Conservation (phyloP, 495 filamentous ascomycete genomes). For the Trichocladium antarcticum region DNA sequence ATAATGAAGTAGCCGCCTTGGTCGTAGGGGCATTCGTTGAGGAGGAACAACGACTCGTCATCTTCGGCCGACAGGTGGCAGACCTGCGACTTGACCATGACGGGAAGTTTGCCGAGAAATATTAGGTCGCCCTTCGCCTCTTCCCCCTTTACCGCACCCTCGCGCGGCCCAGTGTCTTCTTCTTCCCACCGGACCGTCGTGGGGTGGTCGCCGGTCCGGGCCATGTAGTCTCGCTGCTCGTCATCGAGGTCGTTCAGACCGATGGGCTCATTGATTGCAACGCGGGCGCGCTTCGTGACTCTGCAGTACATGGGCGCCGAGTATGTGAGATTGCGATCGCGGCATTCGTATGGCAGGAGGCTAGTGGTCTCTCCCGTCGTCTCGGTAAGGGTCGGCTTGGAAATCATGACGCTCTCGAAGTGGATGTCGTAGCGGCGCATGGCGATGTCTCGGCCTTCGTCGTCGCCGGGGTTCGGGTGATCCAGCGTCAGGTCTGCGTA, state of each 20-base stretch:
- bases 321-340: slow-evolving; percentile 90
- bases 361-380: slow-evolving; percentile 73
- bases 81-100: slow-evolving; percentile 94
- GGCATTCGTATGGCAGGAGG: slow-evolving; percentile 83
- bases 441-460: slow-evolving; percentile 62
- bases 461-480: slow-evolving; percentile 61
- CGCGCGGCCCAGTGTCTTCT: slow-evolving; percentile 33
- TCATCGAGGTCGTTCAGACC: slow-evolving; percentile 50
- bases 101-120: slow-evolving; percentile 87
- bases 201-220: slow-evolving; percentile 37
- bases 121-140: slow-evolving; percentile 38
- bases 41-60: slow-evolving; percentile 69
- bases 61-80: slow-evolving; percentile 73
- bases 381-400: slow-evolving; percentile 79
- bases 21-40: slow-evolving; percentile 95
- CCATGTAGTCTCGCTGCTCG: slow-evolving; percentile 44
- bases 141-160: slow-evolving; percentile 31
- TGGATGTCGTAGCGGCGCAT: slow-evolving; percentile 87
- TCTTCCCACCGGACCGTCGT: slow-evolving; percentile 49
- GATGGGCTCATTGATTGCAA: slow-evolving; percentile 65
- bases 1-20: slow-evolving; percentile 98
- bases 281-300: slow-evolving; percentile 65
- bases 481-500: slow-evolving; percentile 81
- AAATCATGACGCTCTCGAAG: slow-evolving; percentile 74
- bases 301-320: slow-evolving; percentile 79